Conservation (phyloP, 805 yeast species). For the Candida adriatica region DNA sequence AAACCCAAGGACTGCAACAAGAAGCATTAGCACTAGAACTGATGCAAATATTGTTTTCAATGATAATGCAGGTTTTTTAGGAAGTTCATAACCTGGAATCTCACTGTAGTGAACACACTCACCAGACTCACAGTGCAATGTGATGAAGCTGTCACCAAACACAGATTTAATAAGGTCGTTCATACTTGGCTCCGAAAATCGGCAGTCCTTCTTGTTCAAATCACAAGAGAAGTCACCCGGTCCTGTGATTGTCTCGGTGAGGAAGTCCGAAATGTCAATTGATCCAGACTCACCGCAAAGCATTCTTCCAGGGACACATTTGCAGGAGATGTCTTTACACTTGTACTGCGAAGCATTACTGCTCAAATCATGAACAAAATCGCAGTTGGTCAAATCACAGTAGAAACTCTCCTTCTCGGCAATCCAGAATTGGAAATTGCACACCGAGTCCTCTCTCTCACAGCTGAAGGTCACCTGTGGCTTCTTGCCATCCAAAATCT, state of each 20-base stretch:
- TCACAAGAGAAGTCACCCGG: slow-evolving; percentile 92
- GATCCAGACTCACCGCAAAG: slow-evolving; percentile 93
- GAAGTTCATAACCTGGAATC: slow-evolving; percentile 81
- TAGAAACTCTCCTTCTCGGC: slow-evolving; percentile 84
- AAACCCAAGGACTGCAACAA: slow-evolving; percentile 32
- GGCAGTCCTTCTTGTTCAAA: slow-evolving; percentile 51
- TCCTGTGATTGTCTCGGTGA: slow-evolving; percentile 82
- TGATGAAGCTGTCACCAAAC: slow-evolving; percentile 91
- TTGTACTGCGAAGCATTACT: slow-evolving; percentile 67
- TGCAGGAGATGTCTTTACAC: slow-evolving; percentile 75
- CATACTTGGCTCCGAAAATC: slow-evolving; percentile 93
- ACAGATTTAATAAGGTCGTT: slow-evolving; percentile 83
- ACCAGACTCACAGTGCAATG: slow-evolving; percentile 73
- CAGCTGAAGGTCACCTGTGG: slow-evolving; percentile 95
- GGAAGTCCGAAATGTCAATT: slow-evolving; percentile 88
- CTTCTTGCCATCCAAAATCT: slow-evolving; percentile 67
- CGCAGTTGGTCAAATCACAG: slow-evolving; percentile 76
- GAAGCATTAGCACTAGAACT: slow-evolving; percentile 32
- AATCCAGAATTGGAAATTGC: slow-evolving; percentile 96
- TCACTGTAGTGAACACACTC: slow-evolving; percentile 92
- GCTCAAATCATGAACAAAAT: slow-evolving; percentile 53
- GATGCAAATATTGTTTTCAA: slow-evolving; percentile 41
- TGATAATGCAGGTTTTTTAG: slow-evolving; percentile 39
- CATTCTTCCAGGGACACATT: slow-evolving; percentile 88
- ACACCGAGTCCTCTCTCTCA: slow-evolving; percentile 52